These are phyloP conservation scores for Aspergillus homomorphus DNA, from an alignment of 495 filamentous ascomycete species.

Conservation along the genomic window DNA sequence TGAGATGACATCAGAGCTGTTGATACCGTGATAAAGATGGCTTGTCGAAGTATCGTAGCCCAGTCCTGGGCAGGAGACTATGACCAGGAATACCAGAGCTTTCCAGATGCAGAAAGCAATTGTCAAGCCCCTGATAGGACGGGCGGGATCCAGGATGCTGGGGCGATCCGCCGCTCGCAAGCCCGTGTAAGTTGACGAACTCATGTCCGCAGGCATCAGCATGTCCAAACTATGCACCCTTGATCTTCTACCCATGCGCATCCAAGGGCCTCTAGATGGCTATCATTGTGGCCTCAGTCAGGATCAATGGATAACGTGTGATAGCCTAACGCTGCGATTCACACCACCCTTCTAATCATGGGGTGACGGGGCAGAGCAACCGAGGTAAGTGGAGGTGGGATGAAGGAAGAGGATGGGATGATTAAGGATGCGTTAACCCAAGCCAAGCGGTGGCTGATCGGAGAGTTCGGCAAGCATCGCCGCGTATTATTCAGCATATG, in stretches of 20 bases:
- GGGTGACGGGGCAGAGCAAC: not conserved
- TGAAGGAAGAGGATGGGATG: conserved; percentile 1
- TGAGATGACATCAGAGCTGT: conserved; percentile 13
- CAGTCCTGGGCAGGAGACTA: conserved; percentile 60
- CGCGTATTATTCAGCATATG: conserved; percentile 11
- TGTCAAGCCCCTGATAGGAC: conserved; percentile 37
- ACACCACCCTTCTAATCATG: not conserved
- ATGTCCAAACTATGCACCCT: not conserved
- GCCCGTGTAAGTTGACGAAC: not conserved
- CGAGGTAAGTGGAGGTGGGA: not conserved
- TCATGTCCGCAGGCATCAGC: conserved; percentile 7
- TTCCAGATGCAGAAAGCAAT: conserved; percentile 63
- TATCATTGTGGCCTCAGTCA: not conserved
- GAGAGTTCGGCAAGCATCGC: conserved; percentile 14
- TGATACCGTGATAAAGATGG: conserved; percentile 43
- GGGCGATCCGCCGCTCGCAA: conserved; percentile 12
- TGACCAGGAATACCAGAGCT: conserved; percentile 61
- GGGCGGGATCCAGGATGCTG: conserved; percentile 29
- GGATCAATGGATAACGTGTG: not conserved
- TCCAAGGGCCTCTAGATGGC: not conserved
- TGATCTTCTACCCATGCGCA: not conserved
- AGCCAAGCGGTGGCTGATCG: conserved; percentile 3
- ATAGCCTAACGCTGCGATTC: not conserved
- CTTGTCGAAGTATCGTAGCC: conserved; percentile 88
- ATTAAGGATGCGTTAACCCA: not conserved